Evolutionary conservation across 1,284 basidiomycete genomes (phyloP), one percentile per base, ranked within the genome.

Genomic region (Cutaneotrichosporon sp.): DNA sequence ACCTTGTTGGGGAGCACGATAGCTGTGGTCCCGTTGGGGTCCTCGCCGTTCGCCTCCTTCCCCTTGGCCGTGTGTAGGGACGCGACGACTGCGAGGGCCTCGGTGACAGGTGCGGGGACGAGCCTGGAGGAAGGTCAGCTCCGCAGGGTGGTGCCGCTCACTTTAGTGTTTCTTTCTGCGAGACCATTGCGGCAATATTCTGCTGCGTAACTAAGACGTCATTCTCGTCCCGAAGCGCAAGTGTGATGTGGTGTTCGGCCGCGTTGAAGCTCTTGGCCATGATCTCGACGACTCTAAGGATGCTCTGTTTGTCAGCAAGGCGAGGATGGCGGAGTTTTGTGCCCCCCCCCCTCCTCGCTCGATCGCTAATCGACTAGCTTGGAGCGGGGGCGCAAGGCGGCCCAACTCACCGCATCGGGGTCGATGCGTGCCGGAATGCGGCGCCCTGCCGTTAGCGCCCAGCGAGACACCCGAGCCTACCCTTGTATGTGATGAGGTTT

Each of bases 141-240:
- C 4, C 27, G 24, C 2, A 7, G 20, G 1, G 9, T 25, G 22
- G 22, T 7, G 18, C 20, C 16, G 85, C 87, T 70, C 72, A 93
- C 91, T 88, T 92, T 59, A 95, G 82, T 67, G 89, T 87, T 58
- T 85, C 85, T 75, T 90, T 91, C 58, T 84, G 83, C 79, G 86
- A 87, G 65, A 94, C 91, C 81, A 89, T 91, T 80, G 86, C 73
- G 86, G 84, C 72, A 92, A 80, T 75, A 91, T 95, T 75, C 65
- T 91, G 89, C 72, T 93, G 91, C 27, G 93, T 95, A n/a, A 98
- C 88, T 52, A 97, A 81, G 71, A 91, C 89, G 68, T 93, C 91
- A 29, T 84, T 86, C 69, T 94, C 91, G 72, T 97, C 93, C 68
- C 95, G 84, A 60, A 98, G 79, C 1, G 92, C 91, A 71, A 89